Evolutionary conservation across 495 filamentous ascomycete genomes (phyloP), one percentile per base, ranked within the genome.

Genomic region (Annulohypoxylon nitens): DNA sequence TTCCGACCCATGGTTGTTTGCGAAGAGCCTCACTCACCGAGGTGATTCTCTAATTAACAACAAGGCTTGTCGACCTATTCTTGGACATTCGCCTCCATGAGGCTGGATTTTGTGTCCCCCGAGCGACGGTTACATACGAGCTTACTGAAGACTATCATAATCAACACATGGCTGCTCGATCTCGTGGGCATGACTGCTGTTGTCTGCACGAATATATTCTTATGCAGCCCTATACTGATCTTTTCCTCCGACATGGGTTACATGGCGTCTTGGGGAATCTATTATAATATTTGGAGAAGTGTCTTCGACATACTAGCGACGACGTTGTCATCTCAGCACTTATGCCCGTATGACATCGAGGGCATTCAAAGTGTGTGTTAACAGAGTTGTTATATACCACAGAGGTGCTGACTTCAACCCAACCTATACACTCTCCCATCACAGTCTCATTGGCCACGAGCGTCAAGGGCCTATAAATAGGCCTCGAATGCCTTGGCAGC

Each of bases 141-240:
- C 30, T 60, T 16, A 54, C 36, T 20, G 16, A 41, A 69, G 60
- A 45, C 47, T 61, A 61, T 45, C 11, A 48, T 16, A 33, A 55
- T 61, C 47, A 33, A 62, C 58, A 43, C 20, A 58, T 50, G 50
- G 26, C 11, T 60, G 45, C 45, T 53, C 36, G 20, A 41, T 25
- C 57, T 53, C 26, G 33, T 33, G 37, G 51, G 41, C 25, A 50
- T 16, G 39, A 50, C 51, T 59, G 33, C 36, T 34, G 41, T 14
- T 48, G 10, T 37, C 57, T 67, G 50, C 58, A 58, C 47, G 16
- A 59, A 36, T 18, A 34, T 65, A 64, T 30, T 54, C 11, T 48
- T 67, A 71, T 75, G 64, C 73, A 75, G 73, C 68, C 68, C 64
- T 75, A 75, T 45, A 69, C 36, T 25, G 61, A 50, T 43, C 39